Evolutionary conservation across 2,329 filamentous ascomycete species (phyloP).

Genomic region (Dactylonectria macrodidyma): DNA sequence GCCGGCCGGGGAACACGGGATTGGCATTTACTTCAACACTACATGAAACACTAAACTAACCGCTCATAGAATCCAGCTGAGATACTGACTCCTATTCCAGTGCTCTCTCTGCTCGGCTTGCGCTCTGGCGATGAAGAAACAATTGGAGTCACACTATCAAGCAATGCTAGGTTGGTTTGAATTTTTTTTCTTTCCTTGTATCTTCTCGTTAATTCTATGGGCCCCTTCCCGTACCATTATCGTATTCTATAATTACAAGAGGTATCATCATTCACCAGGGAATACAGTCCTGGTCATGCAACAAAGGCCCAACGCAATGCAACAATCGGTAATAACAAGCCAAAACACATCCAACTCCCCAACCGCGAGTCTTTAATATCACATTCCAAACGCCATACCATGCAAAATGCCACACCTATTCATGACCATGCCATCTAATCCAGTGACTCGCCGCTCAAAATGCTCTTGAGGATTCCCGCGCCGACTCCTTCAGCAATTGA

Average conservation of each 20-base stretch:
- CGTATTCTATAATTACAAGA: slow-evolving; percentile 15
- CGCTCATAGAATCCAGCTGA: too few species aligned
- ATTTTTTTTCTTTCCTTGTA: neutral
- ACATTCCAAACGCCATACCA: slow-evolving; percentile 41
- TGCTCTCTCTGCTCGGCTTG: neutral
- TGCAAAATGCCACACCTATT: slow-evolving; percentile 37
- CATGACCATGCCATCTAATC: slow-evolving; percentile 55
- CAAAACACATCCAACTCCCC: slow-evolving; percentile 19
- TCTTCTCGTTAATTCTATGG: slow-evolving; percentile 13
- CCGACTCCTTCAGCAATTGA: slow-evolving; percentile 76
- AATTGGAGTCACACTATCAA: neutral
- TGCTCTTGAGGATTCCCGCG: slow-evolving; percentile 73
- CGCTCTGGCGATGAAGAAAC: neutral
- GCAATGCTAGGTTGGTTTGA: neutral
- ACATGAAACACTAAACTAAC: too few species aligned
- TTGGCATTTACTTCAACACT: neutral
- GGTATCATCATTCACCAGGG: slow-evolving; percentile 19
- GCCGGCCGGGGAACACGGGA: neutral
- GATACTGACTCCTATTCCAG: neutral
- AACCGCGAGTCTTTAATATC: slow-evolving; percentile 4
- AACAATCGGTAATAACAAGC: slow-evolving; percentile 30
- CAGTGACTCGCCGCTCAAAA: slow-evolving; percentile 73
- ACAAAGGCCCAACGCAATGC: slow-evolving; percentile 22
- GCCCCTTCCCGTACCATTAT: slow-evolving; percentile 9
- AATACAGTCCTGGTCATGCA: slow-evolving; percentile 5